A percentile compares a stretch with the other conserved stretches of the same genome.
phyloP scores from a whole-genome alignment of 192 early-diverging fungal species.

The Geranomyces variabilis region DNA sequence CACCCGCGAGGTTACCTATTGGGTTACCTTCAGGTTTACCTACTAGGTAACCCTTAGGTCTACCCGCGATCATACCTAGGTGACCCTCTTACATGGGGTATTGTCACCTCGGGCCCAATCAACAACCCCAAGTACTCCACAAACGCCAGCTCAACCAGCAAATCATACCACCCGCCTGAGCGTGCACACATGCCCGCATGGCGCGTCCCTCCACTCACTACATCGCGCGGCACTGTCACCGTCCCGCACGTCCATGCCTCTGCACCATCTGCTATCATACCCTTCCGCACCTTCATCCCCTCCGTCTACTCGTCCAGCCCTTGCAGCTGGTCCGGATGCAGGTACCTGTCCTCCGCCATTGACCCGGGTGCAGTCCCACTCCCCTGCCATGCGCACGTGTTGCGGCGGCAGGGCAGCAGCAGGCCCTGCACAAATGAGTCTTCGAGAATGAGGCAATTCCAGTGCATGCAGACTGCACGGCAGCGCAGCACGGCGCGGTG shows the following conservation, averaged over 20 bases:
- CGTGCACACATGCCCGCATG: neutral
- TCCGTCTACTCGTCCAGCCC: neutral
- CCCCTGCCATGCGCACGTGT: neutral
- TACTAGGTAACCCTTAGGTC: no score
- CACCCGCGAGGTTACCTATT: no score
- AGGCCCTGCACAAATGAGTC: neutral
- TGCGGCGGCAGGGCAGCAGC: neutral
- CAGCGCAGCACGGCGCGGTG: neutral
- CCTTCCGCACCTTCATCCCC: neutral
- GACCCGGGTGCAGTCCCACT: neutral
- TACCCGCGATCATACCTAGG: no score
- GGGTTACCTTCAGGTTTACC: no score
- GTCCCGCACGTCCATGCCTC: neutral
- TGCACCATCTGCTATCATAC: neutral
- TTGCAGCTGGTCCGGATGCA: neutral
- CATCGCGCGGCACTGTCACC: neutral
- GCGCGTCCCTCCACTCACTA: neutral
- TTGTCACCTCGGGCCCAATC: neutral
- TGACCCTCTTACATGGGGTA: neutral
- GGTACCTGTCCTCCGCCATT: neutral
- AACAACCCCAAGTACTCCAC: neutral
- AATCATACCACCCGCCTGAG: neutral
- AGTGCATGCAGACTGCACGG: neutral
- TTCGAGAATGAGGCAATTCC: neutral
- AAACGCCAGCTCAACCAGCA: neutral